A percentile compares a stretch with the other conserved stretches of the same genome.
Evolutionary conservation across 257 asterid genomes (phyloP).

Genomic region (Leptodermis oblonga): DNA sequence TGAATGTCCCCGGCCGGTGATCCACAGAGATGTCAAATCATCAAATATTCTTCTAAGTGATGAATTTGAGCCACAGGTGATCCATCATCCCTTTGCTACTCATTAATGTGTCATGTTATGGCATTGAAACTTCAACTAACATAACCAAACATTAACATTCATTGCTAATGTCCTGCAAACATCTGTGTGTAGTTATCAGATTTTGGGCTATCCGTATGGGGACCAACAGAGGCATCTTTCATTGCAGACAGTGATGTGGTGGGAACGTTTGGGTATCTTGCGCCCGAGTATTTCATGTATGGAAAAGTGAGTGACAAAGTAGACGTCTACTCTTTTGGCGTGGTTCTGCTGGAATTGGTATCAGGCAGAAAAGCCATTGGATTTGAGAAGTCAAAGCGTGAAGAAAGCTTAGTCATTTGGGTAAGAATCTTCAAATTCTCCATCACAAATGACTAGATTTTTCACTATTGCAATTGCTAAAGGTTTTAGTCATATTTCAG

Average conservation of each 20-base stretch:
- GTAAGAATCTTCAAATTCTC: constrained; percentile 40
- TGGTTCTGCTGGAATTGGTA: constrained; percentile 79
- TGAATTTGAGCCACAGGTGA: constrained; percentile 73
- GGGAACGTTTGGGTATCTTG: constrained; percentile 97
- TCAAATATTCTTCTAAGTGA: constrained; percentile 74
- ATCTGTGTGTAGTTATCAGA: constrained; percentile 68
- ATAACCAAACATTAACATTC: not conserved
- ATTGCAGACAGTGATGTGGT: constrained; percentile 70
- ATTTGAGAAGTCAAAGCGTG: constrained; percentile 51
- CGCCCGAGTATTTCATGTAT: constrained; percentile 96
- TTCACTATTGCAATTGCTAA: too few relatives aligned
- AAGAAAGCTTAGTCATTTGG: constrained; percentile 90
- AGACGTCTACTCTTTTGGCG: constrained; percentile 93
- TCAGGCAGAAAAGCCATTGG: constrained; percentile 88
- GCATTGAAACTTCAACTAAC: not conserved
- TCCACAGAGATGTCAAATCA: constrained; percentile 88
- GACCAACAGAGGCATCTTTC: constrained; percentile 60
- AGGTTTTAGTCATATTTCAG: constrained; percentile 27
- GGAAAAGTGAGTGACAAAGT: constrained; percentile 94
- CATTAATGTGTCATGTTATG: not conserved
- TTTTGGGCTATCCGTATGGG: constrained; percentile 92
- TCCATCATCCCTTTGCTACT: constrained; percentile 7
- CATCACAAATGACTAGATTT: not conserved
- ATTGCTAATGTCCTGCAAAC: not conserved
- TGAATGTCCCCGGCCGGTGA: constrained; percentile 55